Evolutionary conservation across 768 basidiomycete species (phyloP).

Genomic region (Mycena polygramma): DNA sequence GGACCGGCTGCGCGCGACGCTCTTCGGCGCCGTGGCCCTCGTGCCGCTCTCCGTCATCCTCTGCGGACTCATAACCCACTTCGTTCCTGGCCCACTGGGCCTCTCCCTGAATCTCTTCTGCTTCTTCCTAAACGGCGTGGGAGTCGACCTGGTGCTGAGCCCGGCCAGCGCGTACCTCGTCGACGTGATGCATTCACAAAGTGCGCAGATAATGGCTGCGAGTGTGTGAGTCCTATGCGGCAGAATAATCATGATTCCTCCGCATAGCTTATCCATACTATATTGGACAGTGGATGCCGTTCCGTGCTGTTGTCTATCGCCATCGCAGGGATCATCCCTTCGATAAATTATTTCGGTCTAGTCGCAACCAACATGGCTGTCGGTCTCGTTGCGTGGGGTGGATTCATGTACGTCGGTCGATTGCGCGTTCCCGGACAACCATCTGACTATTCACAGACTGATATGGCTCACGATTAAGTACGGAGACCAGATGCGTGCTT

Average conservation of each 20-base stretch:
- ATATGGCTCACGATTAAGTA: conserved; percentile 60
- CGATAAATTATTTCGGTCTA: conserved; percentile 60
- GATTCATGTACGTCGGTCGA: conserved; percentile 55
- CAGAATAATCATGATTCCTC: not conserved
- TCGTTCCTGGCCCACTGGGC: conserved; percentile 54
- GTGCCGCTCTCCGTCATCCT: conserved; percentile 59
- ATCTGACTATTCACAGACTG: conserved; percentile 49
- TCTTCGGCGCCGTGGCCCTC: conserved; percentile 53
- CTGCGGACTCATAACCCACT: conserved; percentile 55
- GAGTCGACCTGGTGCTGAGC: conserved; percentile 62
- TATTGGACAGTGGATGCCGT: conserved; percentile 34
- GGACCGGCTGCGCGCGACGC: conserved; percentile 61
- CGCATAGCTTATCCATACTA: not conserved
- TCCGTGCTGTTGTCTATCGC: conserved; percentile 47
- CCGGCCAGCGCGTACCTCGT: conserved; percentile 62
- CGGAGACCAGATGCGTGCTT: conserved; percentile 61
- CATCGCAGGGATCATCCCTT: conserved; percentile 55
- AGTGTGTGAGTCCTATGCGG: conserved; percentile 45
- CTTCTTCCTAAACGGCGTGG: conserved; percentile 58
- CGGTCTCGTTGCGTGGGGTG: conserved; percentile 56
- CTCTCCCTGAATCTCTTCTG: conserved; percentile 55
- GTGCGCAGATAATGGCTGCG: conserved; percentile 65
- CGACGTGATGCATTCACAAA: conserved; percentile 62
- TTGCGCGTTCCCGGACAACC: not conserved
- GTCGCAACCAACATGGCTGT: conserved; percentile 54